Evolutionary conservation across 2,329 filamentous ascomycete species (phyloP), one percentile per base, ranked within the genome.

Genomic region (Fusarium scirpi): DNA sequence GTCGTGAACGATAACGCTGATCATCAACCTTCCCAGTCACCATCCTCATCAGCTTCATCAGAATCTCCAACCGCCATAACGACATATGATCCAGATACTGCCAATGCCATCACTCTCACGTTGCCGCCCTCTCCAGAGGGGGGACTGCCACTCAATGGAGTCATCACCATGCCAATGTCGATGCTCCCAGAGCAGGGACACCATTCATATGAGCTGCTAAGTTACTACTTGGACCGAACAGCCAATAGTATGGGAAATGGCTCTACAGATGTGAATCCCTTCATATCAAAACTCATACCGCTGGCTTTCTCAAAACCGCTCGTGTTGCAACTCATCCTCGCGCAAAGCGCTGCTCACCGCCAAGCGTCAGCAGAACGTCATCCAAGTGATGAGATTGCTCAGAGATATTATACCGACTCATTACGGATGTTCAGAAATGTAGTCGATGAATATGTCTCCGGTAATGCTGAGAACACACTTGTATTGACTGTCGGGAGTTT

Each of bases 181-280:
- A 71, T 80, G 58, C 58, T 79, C 12, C 75, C 78, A 5, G 71
- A 77, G 6, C 73, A 77, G 30, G 72, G 74, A 2, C 76, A 75
- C 22, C 80, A 77, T 74, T 84, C 76, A 59, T 80, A 81, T 76
- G 82, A 84, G 48, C 77, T 85, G 8, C 77, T 85, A 12, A 81
- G 80, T 58, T 83, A 84, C 71, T 85, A 85, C 65, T 67, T 84
- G 8, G 73, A 77, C 3, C 81, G 81, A 3, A 85, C 83, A 0
- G 80, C 82, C 18, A 80, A 81, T 45, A 83, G 81, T 53, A 84
- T 85, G 82, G 82, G 81, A 32, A 85, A 85, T 57, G 83, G 82
- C 1, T 82, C 83, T 2, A 84, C 83, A 1, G 77, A 80, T 2
- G 75, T 82, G 44, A 85, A 85, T 45, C 83, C 83, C 1, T 84